Base-by-base conservation (phyloP, 495 filamentous ascomycete species). In the Neurospora pannonica region DNA sequence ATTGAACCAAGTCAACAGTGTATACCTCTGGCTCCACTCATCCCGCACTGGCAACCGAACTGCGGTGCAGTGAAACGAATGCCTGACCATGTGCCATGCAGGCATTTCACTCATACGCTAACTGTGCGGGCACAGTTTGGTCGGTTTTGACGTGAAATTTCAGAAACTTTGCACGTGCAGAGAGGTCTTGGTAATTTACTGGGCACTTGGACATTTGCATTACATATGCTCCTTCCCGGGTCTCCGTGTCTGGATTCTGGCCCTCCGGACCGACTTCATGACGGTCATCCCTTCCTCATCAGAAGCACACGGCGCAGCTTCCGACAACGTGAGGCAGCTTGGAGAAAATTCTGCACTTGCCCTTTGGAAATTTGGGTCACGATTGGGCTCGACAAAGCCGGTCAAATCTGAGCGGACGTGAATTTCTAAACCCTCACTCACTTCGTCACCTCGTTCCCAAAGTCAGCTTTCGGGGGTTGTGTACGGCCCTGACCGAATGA, bases 91-190 rank as follows among this genome's bases (percentile, higher is more conserved):
- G 54, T 67, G 54, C 28, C 24, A 67, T 13, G 28, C 54, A 67
- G 54, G 28, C 54, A 67, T 67, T 67, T 67, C 54, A 67, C 34
- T 17, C 31, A 34, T 67, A 69, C 54, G 75, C 40, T 67, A 40
- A 76, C 74, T 74, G 72, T 77, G 72, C 72, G 74, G 72, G 31
- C 70, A 77, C 76, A 70, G 74, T 75, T 17, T 36, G 31, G 28
- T 60, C 28, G 8, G 54, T 2, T 17, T 34, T 19, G 28, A 67
- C 28, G 28, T 34, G 54, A 34, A 19, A 36, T 34, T 67, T 67
- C 28, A 28, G 28, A 34, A 67, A 34, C 28, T 34, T 67, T 34
- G 54, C 28, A 19, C 2, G 3, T 19, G 28, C 54, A 34, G 28
- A 34, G 28, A 19, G 15, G 15, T 9, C 15, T 34, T 67, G 10